Conservation (phyloP, 1,284 basidiomycete species). For the Sporisorium sorghi region DNA sequence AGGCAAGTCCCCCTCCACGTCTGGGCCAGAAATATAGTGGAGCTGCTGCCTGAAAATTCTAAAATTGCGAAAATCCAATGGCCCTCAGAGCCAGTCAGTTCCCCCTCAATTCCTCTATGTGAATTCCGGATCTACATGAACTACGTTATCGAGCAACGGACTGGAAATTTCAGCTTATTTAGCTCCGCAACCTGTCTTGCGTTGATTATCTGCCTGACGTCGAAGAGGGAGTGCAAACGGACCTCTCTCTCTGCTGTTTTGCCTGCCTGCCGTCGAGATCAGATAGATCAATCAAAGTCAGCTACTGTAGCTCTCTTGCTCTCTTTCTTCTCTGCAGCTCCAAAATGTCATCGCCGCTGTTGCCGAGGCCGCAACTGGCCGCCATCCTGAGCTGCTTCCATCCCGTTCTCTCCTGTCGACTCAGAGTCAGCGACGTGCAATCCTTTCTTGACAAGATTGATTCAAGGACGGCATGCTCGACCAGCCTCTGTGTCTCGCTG, state of each 20-base stretch:
- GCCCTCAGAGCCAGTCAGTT: no score
- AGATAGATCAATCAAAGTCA: slow-evolving; percentile 1
- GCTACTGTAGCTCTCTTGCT: no score
- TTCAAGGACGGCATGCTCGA: no score
- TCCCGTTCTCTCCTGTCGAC: not conserved
- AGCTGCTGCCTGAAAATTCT: no score
- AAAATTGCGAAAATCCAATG: no score
- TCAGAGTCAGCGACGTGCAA: not conserved
- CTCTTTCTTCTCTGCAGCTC: not conserved
- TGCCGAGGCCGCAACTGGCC: not conserved
- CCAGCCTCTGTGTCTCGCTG: not conserved
- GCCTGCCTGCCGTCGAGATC: not conserved
- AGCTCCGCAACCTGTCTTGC: not conserved
- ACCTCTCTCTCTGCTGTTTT: not conserved
- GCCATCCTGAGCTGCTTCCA: not conserved
- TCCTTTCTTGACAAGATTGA: not conserved
- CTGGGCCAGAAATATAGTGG: no score
- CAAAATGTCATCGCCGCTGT: not conserved
- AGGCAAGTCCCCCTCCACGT: no score
- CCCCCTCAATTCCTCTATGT: no score
- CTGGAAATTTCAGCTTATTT: no score
- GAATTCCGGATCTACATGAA: no score
- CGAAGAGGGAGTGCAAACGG: not conserved
- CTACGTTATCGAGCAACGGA: no score
- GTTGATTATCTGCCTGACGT: not conserved